Evolutionary conservation across 345 rosid species (phyloP), one percentile per base, ranked within the genome.

Genomic region (Rhodamnia rubescens): DNA sequence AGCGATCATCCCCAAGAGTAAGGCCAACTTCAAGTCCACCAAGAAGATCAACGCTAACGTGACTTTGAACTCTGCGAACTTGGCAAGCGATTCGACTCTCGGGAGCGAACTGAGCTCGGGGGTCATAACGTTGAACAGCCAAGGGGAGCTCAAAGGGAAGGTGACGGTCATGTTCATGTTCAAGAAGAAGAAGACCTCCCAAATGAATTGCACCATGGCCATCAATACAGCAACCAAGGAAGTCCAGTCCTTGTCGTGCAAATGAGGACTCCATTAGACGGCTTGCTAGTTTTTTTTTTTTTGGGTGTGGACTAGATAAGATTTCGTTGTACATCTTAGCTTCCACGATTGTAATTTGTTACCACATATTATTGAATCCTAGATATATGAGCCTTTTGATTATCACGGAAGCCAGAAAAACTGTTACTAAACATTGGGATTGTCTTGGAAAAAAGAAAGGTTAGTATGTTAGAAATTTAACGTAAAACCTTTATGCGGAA

Each of bases 11-110:
- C 80, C 82, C 15, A 83, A 83, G 61, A 81, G 86, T 80, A 85
- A 83, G 83, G 89, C 82, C 11, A 80, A 57, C 81, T 84, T 86
- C 81, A 85, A 83, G 82, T 85, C 87, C 53, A 83, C 87, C 14
- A 85, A 83, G 83, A 88, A 64, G 81, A 74, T 85, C 42, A 56
- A 83, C 26, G 27, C 36, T 22, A 32, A 22, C 16, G 86, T 85
- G 51, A 32, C 56, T 5, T 8, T 88, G 55, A 78, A 64, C 53
- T 88, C 89, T 2, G 40, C 32, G 50, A 24, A n/a, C n/a, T 58
- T 83, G 78, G 26, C 69, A 21, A 40, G 47, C 42, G 24, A 29
- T 21, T 83, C 85, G 22, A 29, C 22, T 24, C 83, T 87, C 47
- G 80, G 61, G 42, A 82, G 26, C 24, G 86, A 84, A 57, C 13